A percentile compares a stretch with the other conserved stretches of the same genome.
These are phyloP conservation scores for Camelina neglecta DNA, from an alignment of 345 rosid genomes.

Conservation along the genomic window DNA sequence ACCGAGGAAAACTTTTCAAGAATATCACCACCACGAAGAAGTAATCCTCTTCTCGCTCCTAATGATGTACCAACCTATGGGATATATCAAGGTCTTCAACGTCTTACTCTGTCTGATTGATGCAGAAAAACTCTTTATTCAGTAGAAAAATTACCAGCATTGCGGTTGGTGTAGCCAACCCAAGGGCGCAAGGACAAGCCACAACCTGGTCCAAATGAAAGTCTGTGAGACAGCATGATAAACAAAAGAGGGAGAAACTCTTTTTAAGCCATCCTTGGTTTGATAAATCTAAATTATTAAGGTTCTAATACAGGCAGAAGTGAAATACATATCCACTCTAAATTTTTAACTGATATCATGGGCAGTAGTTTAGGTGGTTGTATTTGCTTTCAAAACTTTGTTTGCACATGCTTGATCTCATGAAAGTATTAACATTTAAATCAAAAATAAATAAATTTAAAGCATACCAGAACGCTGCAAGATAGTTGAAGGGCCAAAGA, in stretches of 20 bases:
- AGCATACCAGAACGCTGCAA: conserved; percentile 92
- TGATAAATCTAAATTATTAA: background rate
- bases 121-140: conserved; percentile 15
- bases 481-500: conserved; percentile 94
- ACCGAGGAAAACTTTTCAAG: conserved; percentile 91
- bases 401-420: conserved; percentile 13
- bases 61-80: conserved; percentile 87
- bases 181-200: conserved; percentile 99
- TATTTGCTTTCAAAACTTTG: conserved; percentile 3
- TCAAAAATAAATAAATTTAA: background rate
- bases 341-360: background rate
- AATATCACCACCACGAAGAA: conserved; percentile 88
- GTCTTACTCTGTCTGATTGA: conserved; percentile 27
- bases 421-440: background rate
- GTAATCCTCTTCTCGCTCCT: conserved; percentile 94
- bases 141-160: conserved; percentile 68
- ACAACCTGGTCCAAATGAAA: conserved; percentile 65
- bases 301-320: background rate
- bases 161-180: conserved; percentile 98
- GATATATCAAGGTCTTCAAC: conserved; percentile 25
- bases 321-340: background rate
- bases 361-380: conserved; percentile 11
- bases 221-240: conserved; percentile 30
- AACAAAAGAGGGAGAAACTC: background rate
- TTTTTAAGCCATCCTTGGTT: background rate